phyloP scores from a whole-genome alignment of 306 rosid genomes.

The Psophocarpus tetragonolobus region DNA sequence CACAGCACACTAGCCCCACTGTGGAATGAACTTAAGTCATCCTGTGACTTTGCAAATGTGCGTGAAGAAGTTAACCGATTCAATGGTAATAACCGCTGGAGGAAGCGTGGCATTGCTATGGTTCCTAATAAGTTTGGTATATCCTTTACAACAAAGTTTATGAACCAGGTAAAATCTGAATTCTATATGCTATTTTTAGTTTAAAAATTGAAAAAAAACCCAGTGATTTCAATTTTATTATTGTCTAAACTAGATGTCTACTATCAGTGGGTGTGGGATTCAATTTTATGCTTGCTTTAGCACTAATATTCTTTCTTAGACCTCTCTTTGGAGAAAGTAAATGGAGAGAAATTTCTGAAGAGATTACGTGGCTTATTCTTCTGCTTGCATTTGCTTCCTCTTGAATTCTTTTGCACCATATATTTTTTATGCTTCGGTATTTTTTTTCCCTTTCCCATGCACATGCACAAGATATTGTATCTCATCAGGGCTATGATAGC shows the following conservation, averaged over 20 bases:
- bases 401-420: not conserved
- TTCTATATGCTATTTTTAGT: slow-evolving; percentile 13
- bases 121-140: slow-evolving; percentile 95
- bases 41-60: slow-evolving; percentile 68
- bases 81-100: slow-evolving; percentile 76
- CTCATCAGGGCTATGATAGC: not conserved
- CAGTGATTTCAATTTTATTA: slow-evolving; percentile 4
- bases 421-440: not conserved
- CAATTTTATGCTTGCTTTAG: slow-evolving; percentile 21
- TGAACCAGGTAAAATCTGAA: slow-evolving; percentile 79
- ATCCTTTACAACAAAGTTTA: slow-evolving; percentile 77
- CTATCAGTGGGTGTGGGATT: not conserved
- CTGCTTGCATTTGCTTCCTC: not conserved
- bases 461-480: not conserved
- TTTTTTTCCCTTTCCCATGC: not conserved
- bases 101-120: slow-evolving; percentile 90
- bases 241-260: not conserved
- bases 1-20: slow-evolving; percentile 70
- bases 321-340: slow-evolving; percentile 5
- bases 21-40: slow-evolving; percentile 78
- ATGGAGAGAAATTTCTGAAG: not conserved
- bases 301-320: slow-evolving; percentile 2
- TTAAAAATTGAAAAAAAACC: not conserved
- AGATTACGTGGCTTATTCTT: not conserved
- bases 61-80: slow-evolving; percentile 67